Base-by-base conservation (phyloP, 306 rosid species). In the Parietaria judaica region DNA sequence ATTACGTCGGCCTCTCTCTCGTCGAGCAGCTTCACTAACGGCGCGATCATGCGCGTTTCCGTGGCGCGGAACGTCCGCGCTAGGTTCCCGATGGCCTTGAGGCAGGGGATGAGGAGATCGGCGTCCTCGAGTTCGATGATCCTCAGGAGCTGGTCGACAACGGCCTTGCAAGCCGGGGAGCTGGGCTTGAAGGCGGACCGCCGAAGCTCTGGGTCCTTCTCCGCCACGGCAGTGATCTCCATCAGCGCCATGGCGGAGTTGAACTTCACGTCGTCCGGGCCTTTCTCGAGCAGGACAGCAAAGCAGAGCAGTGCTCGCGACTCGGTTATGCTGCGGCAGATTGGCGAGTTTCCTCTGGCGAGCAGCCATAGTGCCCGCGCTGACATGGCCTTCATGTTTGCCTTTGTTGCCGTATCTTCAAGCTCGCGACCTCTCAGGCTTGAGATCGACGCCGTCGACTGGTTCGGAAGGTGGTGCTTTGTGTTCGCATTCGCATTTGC, bases 131-230 rank as follows among this genome's bases (percentile, higher is more conserved):
- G 78, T 58, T 84, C 94, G 3, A 84, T 80, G 71, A 86, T 82
- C 61, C 68, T 78, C 3, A 88, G 73, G 57, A 92, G 74, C 35
- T 92, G 96, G 68, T 88, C 96, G 46, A 92, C 88, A 9, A 86
- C 94, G 0, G 96, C 96, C 66, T 86, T 92, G 80, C 96, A 88
- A 51, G 99, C 96, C 0, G 96, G 95, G 1, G 99, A 80, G 68
- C 78, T 92, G 0, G 99, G 99, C 79, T 92, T 92, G 74, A 92
- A 92, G 0, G 99, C 96, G 0, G 94, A 84, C 58, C 83, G 72
- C 77, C 99, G 84, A 71, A 92, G 70, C 3, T 92, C 96, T 1
- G 96, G 62, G 64, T 92, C 94, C 65, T 68, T 71, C 90, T 88
- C 99, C 1, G 99, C 99, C 63, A 88, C 79, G 0, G 94, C 80